These are phyloP conservation scores for Microcos paniculata DNA, from an alignment of 345 rosid species.

Conservation along the genomic window DNA sequence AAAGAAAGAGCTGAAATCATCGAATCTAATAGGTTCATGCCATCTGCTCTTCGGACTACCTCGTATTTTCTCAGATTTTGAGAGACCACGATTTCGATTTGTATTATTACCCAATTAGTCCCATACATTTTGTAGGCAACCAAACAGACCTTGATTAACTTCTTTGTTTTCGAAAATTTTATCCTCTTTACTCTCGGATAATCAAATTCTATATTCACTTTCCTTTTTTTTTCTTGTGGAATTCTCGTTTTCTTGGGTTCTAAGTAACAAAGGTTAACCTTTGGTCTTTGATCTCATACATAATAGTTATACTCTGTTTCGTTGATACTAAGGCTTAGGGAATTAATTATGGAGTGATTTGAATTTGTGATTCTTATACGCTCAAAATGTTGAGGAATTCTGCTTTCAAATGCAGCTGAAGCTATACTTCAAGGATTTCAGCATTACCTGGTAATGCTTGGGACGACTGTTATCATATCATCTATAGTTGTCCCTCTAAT, in stretches of 20 bases:
- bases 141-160: constrained; percentile 5
- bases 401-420: constrained; percentile 53
- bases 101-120: background rate
- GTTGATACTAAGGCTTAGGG: background rate
- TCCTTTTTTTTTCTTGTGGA: background rate
- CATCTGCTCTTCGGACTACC: background rate
- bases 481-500: constrained; percentile 69
- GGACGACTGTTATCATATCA: constrained; percentile 71
- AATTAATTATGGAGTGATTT: background rate
- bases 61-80: background rate
- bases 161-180: background rate
- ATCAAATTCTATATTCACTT: background rate
- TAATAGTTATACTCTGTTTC: background rate
- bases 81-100: no score
- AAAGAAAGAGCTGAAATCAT: background rate
- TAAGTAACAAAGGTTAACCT: background rate
- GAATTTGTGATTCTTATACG: background rate
- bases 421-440: constrained; percentile 75
- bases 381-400: background rate
- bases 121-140: background rate
- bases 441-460: constrained; percentile 91
- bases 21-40: background rate
- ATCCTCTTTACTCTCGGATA: background rate
- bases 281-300: background rate
- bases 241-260: constrained; percentile 11